phyloP scores from a whole-genome alignment of 2,329 filamentous ascomycete genomes.

The Fusarium pseudograminearum region DNA sequence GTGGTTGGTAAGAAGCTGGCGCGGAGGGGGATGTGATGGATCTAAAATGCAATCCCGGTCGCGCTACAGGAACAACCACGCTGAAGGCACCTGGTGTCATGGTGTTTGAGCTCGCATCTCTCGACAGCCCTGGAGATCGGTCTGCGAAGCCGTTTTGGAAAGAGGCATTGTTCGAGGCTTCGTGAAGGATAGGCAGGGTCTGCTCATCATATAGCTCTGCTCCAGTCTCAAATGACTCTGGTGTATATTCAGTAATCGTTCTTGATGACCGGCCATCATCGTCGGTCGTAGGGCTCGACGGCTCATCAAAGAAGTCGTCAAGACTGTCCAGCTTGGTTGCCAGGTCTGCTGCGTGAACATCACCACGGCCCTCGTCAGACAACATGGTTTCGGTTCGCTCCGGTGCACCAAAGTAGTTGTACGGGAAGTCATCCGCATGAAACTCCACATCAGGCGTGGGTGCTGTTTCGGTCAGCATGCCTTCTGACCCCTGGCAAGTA shows the following conservation, averaged over 20 bases:
- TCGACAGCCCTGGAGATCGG: constrained; percentile 69
- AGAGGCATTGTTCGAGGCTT: constrained; percentile 81
- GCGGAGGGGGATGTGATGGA: constrained; percentile 86
- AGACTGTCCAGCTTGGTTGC: constrained; percentile 83
- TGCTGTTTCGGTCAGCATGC: constrained; percentile 67
- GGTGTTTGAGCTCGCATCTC: constrained; percentile 70
- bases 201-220: constrained; percentile 93
- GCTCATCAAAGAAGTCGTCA: constrained; percentile 85
- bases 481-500: constrained; percentile 81
- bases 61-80: constrained; percentile 52
- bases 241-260: constrained; percentile 73
- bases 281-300: constrained; percentile 67
- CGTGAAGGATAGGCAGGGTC: constrained; percentile 88
- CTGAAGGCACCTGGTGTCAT: constrained; percentile 73
- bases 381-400: constrained; percentile 92
- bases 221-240: constrained; percentile 76
- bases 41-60: constrained; percentile 80
- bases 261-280: constrained; percentile 72
- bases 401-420: constrained; percentile 78
- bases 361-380: constrained; percentile 81
- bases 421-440: constrained; percentile 87
- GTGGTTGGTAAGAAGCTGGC: constrained; percentile 65
- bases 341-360: constrained; percentile 79
- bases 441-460: constrained; percentile 92
- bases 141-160: constrained; percentile 93